Conservation (phyloP, 768 basidiomycete species). For the Psilocybe sp. region DNA sequence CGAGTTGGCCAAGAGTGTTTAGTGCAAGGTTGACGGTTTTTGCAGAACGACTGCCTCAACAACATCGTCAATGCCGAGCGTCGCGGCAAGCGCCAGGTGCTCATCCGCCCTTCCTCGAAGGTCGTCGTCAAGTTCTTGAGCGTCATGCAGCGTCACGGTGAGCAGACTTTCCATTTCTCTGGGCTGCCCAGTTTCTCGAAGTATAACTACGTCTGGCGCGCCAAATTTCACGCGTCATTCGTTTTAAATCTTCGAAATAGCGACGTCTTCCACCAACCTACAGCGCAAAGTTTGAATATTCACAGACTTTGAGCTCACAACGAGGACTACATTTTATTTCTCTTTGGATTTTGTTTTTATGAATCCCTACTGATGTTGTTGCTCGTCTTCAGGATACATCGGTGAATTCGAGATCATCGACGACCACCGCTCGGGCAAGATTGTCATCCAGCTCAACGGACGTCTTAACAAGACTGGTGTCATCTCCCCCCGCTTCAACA, state of each 20-base stretch:
- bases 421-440: conserved; percentile 97
- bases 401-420: conserved; percentile 99
- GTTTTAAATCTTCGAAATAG: conserved; percentile 87
- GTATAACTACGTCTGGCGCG: conserved; percentile 86
- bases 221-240: conserved; percentile 59
- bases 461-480: conserved; percentile 99
- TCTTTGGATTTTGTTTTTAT: conserved; percentile 12
- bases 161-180: conserved; percentile 26
- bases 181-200: conserved; percentile 40
- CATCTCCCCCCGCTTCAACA: conserved; percentile 98
- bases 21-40: neutral
- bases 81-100: conserved; percentile 98
- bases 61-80: conserved; percentile 99
- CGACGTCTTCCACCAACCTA: conserved; percentile 58
- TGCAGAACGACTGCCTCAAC: conserved; percentile 68
- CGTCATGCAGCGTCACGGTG: conserved; percentile 99
- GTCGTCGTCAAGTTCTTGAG: conserved; percentile 96
- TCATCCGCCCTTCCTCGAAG: conserved; percentile 96
- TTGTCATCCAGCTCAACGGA: conserved; percentile 97
- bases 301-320: conserved; percentile 52
- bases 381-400: conserved; percentile 73
- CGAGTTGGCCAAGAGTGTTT: conserved; percentile 23
- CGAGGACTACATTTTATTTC: conserved; percentile 42
- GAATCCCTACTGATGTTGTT: conserved; percentile 6
- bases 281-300: conserved; percentile 41